Evolutionary conservation across 805 yeast genomes (phyloP).

Genomic region (Kluyveromyces siamensis): DNA sequence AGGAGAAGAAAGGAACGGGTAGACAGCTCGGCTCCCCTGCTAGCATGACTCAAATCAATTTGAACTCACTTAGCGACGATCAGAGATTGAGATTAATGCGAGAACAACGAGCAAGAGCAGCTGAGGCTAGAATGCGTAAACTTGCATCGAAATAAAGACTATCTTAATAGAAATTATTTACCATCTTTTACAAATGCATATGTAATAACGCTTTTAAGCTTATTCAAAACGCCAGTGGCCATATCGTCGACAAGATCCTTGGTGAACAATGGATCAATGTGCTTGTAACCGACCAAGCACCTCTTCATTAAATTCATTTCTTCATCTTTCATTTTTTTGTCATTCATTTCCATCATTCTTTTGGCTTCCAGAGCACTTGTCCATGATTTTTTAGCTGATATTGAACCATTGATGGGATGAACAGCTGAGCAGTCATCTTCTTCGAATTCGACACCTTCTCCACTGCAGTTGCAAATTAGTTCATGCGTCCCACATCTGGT

Average conservation of each 20-base stretch:
- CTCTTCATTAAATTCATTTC: slow-evolving; percentile 40
- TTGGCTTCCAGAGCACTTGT: slow-evolving; percentile 45
- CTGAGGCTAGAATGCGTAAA: slow-evolving; percentile 68
- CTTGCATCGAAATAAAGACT: slow-evolving; percentile 5
- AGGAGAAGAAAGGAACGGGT: background rate
- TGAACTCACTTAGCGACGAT: slow-evolving; percentile 59
- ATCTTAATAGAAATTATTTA: background rate
- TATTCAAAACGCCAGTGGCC: slow-evolving; percentile 12
- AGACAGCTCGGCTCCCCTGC: slow-evolving; percentile 22
- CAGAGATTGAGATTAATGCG: slow-evolving; percentile 77
- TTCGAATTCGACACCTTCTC: slow-evolving; percentile 37
- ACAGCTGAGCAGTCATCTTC: background rate
- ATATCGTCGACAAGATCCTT: slow-evolving; percentile 12
- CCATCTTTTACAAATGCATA: slow-evolving; percentile 23
- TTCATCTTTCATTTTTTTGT: slow-evolving; percentile 14
- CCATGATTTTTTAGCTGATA: slow-evolving; percentile 28
- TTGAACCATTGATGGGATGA: background rate
- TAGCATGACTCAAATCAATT: slow-evolving; percentile 30
- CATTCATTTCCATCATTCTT: slow-evolving; percentile 15
- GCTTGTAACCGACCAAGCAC: slow-evolving; percentile 55
- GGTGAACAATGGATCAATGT: slow-evolving; percentile 40
- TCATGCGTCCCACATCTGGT: slow-evolving; percentile 70
- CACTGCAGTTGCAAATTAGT: slow-evolving; percentile 55
- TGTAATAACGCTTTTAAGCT: slow-evolving; percentile 10
- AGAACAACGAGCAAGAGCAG: slow-evolving; percentile 93